Evolutionary conservation across 2,329 filamentous ascomycete species (phyloP).

Genomic region (Calonectria honghensis): DNA sequence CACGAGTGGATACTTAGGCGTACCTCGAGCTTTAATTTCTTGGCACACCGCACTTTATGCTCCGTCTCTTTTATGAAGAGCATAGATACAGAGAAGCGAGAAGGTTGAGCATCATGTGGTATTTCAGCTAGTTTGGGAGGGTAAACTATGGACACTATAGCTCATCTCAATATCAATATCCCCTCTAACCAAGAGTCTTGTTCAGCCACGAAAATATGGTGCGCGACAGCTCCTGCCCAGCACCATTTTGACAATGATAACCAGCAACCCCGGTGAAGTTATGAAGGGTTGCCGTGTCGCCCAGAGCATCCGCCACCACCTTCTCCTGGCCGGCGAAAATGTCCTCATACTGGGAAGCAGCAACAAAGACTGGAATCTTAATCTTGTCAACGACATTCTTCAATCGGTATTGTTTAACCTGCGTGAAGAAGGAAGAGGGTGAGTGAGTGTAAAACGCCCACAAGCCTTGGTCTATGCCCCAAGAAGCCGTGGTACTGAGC

Average conservation of each 20-base stretch:
- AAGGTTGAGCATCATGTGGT: background rate
- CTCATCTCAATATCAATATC: background rate
- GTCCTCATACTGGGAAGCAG: conserved; percentile 32
- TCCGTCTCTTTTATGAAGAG: background rate
- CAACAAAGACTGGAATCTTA: conserved; percentile 38
- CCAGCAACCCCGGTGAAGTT: conserved; percentile 39
- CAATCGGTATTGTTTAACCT: conserved; percentile 30
- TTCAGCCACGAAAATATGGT: conserved; percentile 40
- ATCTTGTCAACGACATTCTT: conserved; percentile 34
- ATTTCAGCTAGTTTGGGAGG: background rate
- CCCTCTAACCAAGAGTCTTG: conserved; percentile 10
- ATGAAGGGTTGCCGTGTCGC: conserved; percentile 36
- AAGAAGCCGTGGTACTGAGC: conserved; percentile 6
- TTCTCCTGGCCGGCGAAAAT: conserved; percentile 34
- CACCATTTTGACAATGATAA: conserved; percentile 43
- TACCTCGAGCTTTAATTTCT: background rate
- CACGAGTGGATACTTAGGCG: background rate
- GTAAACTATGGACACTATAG: background rate
- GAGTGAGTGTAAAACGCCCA: conserved; percentile 41
- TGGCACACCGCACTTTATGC: background rate
- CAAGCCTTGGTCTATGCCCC: conserved; percentile 39
- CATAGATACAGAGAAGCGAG: background rate
- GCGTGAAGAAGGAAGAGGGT: conserved; percentile 29
- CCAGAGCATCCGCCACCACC: conserved; percentile 39
- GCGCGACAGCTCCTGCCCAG: conserved; percentile 37